Conservation (phyloP, 805 yeast species). For the Sugiyamaella floridensis region DNA sequence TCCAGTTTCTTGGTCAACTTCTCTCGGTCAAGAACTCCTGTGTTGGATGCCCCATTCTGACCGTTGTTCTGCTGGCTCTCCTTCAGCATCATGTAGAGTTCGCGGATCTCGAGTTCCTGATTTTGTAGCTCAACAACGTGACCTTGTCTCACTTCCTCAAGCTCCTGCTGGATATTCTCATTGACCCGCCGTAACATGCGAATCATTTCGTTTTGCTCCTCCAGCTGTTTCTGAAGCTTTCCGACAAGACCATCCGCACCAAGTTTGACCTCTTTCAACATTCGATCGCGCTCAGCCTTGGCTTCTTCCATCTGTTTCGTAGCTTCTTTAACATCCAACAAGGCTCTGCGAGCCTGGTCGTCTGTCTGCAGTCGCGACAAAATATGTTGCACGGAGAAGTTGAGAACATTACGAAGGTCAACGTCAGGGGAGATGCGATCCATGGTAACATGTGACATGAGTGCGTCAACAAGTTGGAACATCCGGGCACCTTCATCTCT, state of each 20-base stretch:
- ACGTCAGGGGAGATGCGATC: conserved; percentile 39
- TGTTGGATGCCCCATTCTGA: conserved; percentile 5
- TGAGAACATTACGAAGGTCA: conserved; percentile 58
- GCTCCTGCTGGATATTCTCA: conserved; percentile 51
- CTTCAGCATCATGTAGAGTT: conserved; percentile 46
- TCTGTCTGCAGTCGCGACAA: conserved; percentile 73
- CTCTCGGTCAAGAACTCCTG: conserved; percentile 30
- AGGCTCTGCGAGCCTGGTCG: conserved; percentile 74
- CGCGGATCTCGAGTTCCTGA: conserved; percentile 55
- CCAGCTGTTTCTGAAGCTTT: conserved; percentile 51
- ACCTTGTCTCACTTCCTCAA: conserved; percentile 51
- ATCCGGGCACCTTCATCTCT: conserved; percentile 40
- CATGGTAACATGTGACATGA: conserved; percentile 54
- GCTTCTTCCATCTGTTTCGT: conserved; percentile 49
- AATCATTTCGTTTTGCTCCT: conserved; percentile 56
- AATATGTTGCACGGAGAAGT: conserved; percentile 68
- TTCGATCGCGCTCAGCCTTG: conserved; percentile 51
- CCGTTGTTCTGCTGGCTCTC: conserved; percentile 32
- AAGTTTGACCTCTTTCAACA: conserved; percentile 57
- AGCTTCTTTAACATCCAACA: conserved; percentile 47
- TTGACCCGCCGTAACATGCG: conserved; percentile 54
- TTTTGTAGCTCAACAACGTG: conserved; percentile 31
- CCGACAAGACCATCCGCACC: conserved; percentile 74
- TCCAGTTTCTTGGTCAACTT: conserved; percentile 28
- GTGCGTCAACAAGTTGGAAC: conserved; percentile 56